These are phyloP conservation scores for Penicillium sp. DNA, from an alignment of 2,329 filamentous ascomycete species.

Conservation along the genomic window DNA sequence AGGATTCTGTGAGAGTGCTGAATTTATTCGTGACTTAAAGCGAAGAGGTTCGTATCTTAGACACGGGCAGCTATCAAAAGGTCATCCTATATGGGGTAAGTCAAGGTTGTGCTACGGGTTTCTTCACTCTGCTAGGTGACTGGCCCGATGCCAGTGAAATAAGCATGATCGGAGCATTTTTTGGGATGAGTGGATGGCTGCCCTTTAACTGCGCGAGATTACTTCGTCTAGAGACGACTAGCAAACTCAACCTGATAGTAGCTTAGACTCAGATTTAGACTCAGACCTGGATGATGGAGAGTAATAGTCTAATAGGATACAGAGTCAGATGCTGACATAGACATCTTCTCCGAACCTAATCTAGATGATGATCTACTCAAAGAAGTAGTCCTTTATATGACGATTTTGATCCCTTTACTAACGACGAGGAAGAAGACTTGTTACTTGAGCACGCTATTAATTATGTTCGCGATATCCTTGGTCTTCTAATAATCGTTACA, in stretches of 20 bases:
- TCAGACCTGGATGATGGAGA: background rate
- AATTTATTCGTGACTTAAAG: conserved; percentile 32
- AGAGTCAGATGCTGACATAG: background rate
- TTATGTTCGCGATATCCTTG: conserved; percentile 34
- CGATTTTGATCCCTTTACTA: conserved; percentile 21
- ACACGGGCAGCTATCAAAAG: conserved; percentile 32
- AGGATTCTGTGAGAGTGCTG: conserved; percentile 44
- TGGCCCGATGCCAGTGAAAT: conserved; percentile 12
- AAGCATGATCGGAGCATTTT: conserved; percentile 38
- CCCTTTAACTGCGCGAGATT: conserved; percentile 33
- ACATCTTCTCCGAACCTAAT: background rate
- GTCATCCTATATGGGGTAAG: conserved; percentile 54
- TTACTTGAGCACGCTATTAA: conserved; percentile 23
- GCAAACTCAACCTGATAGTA: background rate
- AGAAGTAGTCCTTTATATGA: conserved; percentile 3
- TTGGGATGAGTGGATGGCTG: conserved; percentile 50
- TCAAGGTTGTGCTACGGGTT: conserved; percentile 50
- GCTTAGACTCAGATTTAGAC: background rate
- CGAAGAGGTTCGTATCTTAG: conserved; percentile 27
- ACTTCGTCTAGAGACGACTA: background rate
- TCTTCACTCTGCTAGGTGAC: conserved; percentile 45
- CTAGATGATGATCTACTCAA: background rate
- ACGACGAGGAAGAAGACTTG: conserved; percentile 11
- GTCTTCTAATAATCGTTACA: conserved; percentile 10
- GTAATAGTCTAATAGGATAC: background rate